Evolutionary conservation across 257 asterid genomes (phyloP).

Genomic region (Anisodus acutangulus): DNA sequence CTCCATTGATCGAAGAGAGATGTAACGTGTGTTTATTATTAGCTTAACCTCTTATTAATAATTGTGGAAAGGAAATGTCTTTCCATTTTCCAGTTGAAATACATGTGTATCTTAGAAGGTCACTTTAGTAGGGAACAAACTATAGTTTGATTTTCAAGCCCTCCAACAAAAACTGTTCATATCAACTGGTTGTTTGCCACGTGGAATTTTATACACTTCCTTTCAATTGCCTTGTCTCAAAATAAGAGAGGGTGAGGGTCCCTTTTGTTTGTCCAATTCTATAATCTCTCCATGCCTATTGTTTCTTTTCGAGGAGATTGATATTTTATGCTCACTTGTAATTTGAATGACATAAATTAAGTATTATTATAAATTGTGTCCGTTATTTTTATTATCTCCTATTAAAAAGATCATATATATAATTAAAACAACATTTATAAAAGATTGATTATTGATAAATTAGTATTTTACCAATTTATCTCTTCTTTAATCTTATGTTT

Average conservation of each 20-base stretch:
- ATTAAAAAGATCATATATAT: too few species aligned
- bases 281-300: not conserved
- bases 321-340: not conserved
- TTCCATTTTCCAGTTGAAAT: constrained; percentile 10
- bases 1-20: constrained; percentile 5
- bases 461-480: too few species aligned
- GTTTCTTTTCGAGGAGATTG: not conserved
- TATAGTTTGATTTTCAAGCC: not conserved
- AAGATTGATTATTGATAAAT: too few species aligned
- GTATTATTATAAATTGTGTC: not conserved
- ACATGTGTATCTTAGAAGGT: not conserved
- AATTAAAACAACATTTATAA: too few species aligned
- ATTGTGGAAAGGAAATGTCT: not conserved
- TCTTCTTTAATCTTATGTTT: too few species aligned
- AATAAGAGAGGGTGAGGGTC: constrained; percentile 28
- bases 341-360: not conserved
- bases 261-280: constrained; percentile 3
- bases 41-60: not conserved
- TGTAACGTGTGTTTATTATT: not conserved
- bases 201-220: not conserved
- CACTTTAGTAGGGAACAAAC: not conserved
- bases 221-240: constrained; percentile 24
- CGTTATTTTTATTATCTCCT: not conserved
- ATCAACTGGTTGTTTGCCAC: constrained; percentile 25
- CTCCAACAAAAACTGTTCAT: not conserved